A percentile compares a stretch with the other conserved stretches of the same genome.
phyloP scores from a whole-genome alignment of 2,329 filamentous ascomycete genomes.

The Pyrenophora seminiperda region DNA sequence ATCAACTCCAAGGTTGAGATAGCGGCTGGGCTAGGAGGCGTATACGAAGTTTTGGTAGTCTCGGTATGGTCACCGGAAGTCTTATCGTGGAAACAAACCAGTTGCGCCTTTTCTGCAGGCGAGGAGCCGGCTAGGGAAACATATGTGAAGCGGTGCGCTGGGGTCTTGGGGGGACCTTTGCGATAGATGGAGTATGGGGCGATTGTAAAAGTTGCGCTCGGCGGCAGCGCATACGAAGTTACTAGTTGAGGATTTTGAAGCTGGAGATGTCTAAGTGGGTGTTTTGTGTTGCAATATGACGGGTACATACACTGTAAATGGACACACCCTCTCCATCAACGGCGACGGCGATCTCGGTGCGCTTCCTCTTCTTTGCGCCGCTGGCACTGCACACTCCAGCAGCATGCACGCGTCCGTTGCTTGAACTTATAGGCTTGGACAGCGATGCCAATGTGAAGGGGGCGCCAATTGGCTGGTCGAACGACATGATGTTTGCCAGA shows the following conservation, averaged over 20 bases:
- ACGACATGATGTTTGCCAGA: constrained; percentile 46
- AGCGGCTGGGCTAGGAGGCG: constrained; percentile 29
- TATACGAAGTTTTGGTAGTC: constrained; percentile 42
- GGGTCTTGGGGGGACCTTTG: constrained; percentile 51
- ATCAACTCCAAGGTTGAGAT: constrained; percentile 42
- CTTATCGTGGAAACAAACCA: constrained; percentile 62
- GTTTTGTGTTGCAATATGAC: constrained; percentile 1
- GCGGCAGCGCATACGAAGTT: constrained; percentile 66
- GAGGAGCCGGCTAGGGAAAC: constrained; percentile 56
- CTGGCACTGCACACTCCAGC: constrained; percentile 59
- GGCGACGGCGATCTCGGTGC: constrained; percentile 64
- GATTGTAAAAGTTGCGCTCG: constrained; percentile 62
- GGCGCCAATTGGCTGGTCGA: constrained; percentile 42
- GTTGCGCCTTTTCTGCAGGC: constrained; percentile 54
- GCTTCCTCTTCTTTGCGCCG: constrained; percentile 64
- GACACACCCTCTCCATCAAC: constrained; percentile 66
- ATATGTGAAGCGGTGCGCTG: constrained; percentile 62
- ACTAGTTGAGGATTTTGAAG: constrained; percentile 65
- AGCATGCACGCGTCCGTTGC: constrained; percentile 49
- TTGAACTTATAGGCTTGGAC: constrained; percentile 50
- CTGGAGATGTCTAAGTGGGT: constrained; percentile 45
- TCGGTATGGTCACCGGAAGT: constrained; percentile 41
- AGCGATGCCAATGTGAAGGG: constrained; percentile 52
- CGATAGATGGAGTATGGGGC: constrained; percentile 64
- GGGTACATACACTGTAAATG: constrained; percentile 64